Evolutionary conservation across 1,284 basidiomycete genomes (phyloP).

Genomic region (Cryptococcus hybrid): DNA sequence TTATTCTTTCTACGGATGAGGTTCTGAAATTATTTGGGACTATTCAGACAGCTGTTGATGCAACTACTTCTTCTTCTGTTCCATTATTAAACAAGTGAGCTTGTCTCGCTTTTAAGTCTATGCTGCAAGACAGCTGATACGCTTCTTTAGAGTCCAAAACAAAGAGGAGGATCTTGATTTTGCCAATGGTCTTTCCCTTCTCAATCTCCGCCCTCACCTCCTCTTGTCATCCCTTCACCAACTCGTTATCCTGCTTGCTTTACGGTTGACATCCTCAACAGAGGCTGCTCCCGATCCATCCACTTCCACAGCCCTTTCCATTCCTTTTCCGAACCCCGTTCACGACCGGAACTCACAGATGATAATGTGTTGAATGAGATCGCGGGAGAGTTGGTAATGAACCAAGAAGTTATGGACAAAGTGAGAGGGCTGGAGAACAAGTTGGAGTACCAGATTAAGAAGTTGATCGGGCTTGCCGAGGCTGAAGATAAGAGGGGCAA

Average conservation of each 20-base stretch:
- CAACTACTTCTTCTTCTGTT: constrained; percentile 35
- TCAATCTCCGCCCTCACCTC: constrained; percentile 83
- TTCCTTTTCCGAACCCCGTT: constrained; percentile 8
- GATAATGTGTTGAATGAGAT: constrained; percentile 17
- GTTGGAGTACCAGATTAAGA: constrained; percentile 94
- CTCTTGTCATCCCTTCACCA: constrained; percentile 87
- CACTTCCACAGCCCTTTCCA: constrained; percentile 19
- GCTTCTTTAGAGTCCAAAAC: constrained; percentile 19
- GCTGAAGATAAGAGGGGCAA: constrained; percentile 54
- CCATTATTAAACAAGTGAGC: constrained; percentile 45
- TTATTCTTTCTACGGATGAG: constrained; percentile 25
- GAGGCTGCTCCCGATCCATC: constrained; percentile 8
- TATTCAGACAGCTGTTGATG: constrained; percentile 42
- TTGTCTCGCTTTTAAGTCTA: background rate
- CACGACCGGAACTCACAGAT: constrained; percentile 2
- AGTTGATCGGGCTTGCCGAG: constrained; percentile 71
- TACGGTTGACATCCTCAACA: constrained; percentile 37
- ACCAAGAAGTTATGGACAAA: constrained; percentile 55
- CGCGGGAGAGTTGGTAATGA: constrained; percentile 35
- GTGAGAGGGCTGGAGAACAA: constrained; percentile 66
- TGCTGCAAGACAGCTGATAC: background rate
- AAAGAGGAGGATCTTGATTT: constrained; percentile 58
- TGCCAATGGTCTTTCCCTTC: constrained; percentile 80
- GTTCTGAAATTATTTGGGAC: constrained; percentile 36
- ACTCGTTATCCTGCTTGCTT: constrained; percentile 70